phyloP scores from a whole-genome alignment of 139 green algal species.

The Closterium sp. region DNA sequence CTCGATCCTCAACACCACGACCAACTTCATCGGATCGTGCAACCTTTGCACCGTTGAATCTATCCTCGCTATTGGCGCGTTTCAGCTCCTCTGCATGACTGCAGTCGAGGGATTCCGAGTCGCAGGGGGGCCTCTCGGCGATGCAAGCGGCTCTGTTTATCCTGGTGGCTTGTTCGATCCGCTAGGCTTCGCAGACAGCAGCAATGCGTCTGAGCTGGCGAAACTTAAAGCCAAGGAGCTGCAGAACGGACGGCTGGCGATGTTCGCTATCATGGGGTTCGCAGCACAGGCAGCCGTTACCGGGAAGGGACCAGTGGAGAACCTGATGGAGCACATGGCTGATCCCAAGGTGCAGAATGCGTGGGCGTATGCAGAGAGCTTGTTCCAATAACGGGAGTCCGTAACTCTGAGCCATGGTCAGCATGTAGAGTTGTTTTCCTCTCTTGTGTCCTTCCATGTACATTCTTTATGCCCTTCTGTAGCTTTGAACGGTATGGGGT shows the following conservation, averaged over 20 bases:
- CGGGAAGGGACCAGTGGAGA: conserved; percentile 79
- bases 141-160: too few species aligned
- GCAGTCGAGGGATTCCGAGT: conserved; percentile 58
- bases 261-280: conserved; percentile 74
- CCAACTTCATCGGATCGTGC: too few species aligned
- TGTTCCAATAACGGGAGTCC: neutral
- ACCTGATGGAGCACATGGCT: conserved; percentile 84
- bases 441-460: conserved; percentile 11
- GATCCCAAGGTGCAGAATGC: conserved; percentile 82
- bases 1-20: too few species aligned
- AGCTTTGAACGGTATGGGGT: neutral
- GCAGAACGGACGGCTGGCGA: conserved; percentile 93
- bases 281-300: conserved; percentile 75
- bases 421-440: too few species aligned
- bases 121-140: too few species aligned
- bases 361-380: conserved; percentile 64
- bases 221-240: conserved; percentile 93
- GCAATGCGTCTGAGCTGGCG: conserved; percentile 29
- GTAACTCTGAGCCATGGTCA: conserved; percentile 50
- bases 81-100: conserved; percentile 80
- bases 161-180: conserved; percentile 81
- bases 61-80: conserved; percentile 6
- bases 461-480: conserved; percentile 1
- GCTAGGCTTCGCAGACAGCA: conserved; percentile 43
- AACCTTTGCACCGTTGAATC: neutral